Percentiles rank a stretch among this genome's conserved stretches.
These are phyloP conservation scores for Aspergillus ruber DNA, from an alignment of 2,329 filamentous ascomycete genomes.

Conservation along the genomic window DNA sequence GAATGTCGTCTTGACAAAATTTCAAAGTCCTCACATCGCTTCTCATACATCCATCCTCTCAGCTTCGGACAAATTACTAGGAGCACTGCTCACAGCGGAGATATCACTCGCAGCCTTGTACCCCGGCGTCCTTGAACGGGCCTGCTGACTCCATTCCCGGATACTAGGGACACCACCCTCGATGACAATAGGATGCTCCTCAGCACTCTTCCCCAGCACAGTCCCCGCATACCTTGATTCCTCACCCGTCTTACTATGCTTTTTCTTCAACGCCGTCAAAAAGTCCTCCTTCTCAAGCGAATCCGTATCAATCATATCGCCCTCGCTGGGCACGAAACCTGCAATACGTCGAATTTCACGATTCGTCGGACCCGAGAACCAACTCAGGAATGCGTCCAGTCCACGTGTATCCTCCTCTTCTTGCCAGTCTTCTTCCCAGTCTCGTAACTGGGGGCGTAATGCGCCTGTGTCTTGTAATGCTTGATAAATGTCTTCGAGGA, in stretches of 20 bases:
- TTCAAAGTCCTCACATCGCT: background rate
- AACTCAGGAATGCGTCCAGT: slow-evolving; percentile 69
- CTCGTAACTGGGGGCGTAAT: slow-evolving; percentile 61
- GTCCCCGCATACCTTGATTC: slow-evolving; percentile 82
- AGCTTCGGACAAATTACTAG: slow-evolving; percentile 33
- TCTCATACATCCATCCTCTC: slow-evolving; percentile 31
- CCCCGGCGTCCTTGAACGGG: slow-evolving; percentile 23
- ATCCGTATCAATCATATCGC: slow-evolving; percentile 44
- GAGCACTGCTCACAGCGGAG: slow-evolving; percentile 34
- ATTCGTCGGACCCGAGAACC: slow-evolving; percentile 69
- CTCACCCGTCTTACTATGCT: slow-evolving; percentile 82
- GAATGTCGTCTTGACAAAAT: background rate
- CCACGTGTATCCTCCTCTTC: slow-evolving; percentile 72
- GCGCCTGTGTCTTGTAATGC: slow-evolving; percentile 77
- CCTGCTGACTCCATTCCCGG: slow-evolving; percentile 53
- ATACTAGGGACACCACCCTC: slow-evolving; percentile 71
- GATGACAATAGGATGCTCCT: slow-evolving; percentile 65
- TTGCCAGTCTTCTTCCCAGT: slow-evolving; percentile 61
- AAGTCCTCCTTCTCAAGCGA: slow-evolving; percentile 62
- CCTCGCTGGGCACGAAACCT: slow-evolving; percentile 56
- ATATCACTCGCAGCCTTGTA: slow-evolving; percentile 26
- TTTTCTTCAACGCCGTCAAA: slow-evolving; percentile 75
- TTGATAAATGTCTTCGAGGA: slow-evolving; percentile 73
- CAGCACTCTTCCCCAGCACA: slow-evolving; percentile 66
- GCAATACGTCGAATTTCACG: slow-evolving; percentile 77